Evolutionary conservation across 495 filamentous ascomycete genomes (phyloP).

Genomic region (Daldinia bambusicola): DNA sequence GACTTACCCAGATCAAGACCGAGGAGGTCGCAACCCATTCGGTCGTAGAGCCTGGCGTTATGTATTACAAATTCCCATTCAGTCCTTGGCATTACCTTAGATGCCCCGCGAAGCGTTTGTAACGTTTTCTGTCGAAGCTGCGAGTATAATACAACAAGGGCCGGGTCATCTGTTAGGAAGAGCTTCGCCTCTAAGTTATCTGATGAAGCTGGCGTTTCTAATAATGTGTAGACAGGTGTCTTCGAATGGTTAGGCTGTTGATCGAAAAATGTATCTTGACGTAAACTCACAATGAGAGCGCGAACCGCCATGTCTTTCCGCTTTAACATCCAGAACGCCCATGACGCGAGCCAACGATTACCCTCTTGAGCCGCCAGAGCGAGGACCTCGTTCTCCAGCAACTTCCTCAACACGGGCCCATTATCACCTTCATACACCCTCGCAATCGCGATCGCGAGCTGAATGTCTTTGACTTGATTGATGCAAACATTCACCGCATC

Average conservation of each 20-base stretch:
- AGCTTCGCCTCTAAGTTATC: conserved; percentile 72
- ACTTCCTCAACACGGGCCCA: conserved; percentile 74
- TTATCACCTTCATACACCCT: conserved; percentile 90
- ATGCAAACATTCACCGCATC: conserved; percentile 88
- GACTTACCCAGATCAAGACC: conserved; percentile 77
- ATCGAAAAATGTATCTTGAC: background rate
- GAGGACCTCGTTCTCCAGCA: conserved; percentile 84
- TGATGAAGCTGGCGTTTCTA: conserved; percentile 68
- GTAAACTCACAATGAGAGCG: conserved; percentile 72
- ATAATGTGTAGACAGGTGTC: conserved; percentile 80
- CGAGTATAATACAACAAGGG: conserved; percentile 84
- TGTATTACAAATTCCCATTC: conserved; percentile 94
- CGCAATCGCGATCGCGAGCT: conserved; percentile 90
- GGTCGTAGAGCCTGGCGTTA: conserved; percentile 86
- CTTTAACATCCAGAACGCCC: conserved; percentile 95
- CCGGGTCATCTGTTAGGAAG: conserved; percentile 90
- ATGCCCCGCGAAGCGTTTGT: conserved; percentile 84
- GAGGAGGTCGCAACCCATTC: conserved; percentile 96
- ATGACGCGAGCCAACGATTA: conserved; percentile 93
- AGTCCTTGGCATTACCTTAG: conserved; percentile 77
- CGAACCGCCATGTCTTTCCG: conserved; percentile 85
- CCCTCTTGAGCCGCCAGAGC: conserved; percentile 80
- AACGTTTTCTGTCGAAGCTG: conserved; percentile 87
- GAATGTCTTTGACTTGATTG: conserved; percentile 84
- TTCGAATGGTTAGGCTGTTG: conserved; percentile 48